These are phyloP conservation scores for Mayamaea pseudoterrestris DNA, from an alignment of 108 stramenopile species.

Conservation along the genomic window DNA sequence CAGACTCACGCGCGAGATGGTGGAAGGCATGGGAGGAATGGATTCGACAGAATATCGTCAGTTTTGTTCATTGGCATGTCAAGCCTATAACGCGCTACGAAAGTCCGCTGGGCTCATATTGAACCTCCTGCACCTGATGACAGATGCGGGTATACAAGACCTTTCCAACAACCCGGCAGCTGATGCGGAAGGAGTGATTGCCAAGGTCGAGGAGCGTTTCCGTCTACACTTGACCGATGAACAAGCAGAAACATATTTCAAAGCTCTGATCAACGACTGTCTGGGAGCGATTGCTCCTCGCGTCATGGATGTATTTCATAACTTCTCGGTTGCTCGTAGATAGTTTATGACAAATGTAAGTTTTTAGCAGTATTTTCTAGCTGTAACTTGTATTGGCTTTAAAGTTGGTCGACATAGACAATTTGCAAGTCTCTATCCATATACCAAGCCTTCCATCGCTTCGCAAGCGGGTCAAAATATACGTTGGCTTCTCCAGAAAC, in stretches of 20 bases:
- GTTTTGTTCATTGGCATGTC: constrained; percentile 90
- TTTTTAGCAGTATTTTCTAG: too few relatives aligned
- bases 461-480: constrained; percentile 62
- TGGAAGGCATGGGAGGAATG: constrained; percentile 92
- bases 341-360: too few relatives aligned
- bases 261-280: constrained; percentile 77
- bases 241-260: constrained; percentile 87
- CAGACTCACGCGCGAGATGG: constrained; percentile 87
- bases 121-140: constrained; percentile 93
- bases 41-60: constrained; percentile 82
- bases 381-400: too few relatives aligned
- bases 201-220: constrained; percentile 90
- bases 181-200: constrained; percentile 80
- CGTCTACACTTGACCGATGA: constrained; percentile 89
- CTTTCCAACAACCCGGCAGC: constrained; percentile 85
- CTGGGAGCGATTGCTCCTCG: constrained; percentile 77
- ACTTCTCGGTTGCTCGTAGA: constrained; percentile 61
- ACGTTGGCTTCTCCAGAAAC: constrained; percentile 47
- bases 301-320: constrained; percentile 90
- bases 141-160: constrained; percentile 95
- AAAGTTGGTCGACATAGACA: too few relatives aligned
- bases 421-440: constrained; percentile 41
- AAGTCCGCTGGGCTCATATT: constrained; percentile 93
- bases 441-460: constrained; percentile 70
- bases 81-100: constrained; percentile 91